Percentiles rank a stretch among this genome's conserved stretches.
These are phyloP conservation scores for Cerioporus squamosus DNA, from an alignment of 1,284 basidiomycete species.

Conservation along the genomic window DNA sequence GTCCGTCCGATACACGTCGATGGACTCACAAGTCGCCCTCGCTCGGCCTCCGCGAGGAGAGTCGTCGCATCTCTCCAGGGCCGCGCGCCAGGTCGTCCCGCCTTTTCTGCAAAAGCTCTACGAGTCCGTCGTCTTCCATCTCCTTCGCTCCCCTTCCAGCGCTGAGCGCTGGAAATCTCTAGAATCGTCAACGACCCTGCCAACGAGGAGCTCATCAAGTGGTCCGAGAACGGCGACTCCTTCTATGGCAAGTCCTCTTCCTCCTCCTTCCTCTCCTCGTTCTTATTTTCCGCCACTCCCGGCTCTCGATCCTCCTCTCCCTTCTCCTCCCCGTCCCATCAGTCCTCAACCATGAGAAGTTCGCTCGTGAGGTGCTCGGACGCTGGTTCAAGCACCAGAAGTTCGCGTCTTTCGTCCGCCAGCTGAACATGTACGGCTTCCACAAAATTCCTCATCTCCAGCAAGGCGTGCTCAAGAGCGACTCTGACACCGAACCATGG, in stretches of 20 bases:
- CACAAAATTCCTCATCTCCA: slow-evolving; percentile 96
- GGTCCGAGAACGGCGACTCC: slow-evolving; percentile 88
- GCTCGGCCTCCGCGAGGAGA: slow-evolving; percentile 48
- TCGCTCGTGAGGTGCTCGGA: slow-evolving; percentile 89
- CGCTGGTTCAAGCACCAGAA: slow-evolving; percentile 97
- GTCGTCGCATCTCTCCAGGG: slow-evolving; percentile 51
- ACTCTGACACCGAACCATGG: slow-evolving; percentile 88
- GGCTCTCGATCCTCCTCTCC: background rate
- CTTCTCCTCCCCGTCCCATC: slow-evolving; percentile 10
- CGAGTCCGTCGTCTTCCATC: slow-evolving; percentile 54
- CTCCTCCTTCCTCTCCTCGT: slow-evolving; percentile 5
- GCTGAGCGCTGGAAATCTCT: slow-evolving; percentile 5
- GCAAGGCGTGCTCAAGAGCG: slow-evolving; percentile 88
- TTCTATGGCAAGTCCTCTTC: slow-evolving; percentile 37
- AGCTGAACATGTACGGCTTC: slow-evolving; percentile 98
- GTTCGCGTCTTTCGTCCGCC: slow-evolving; percentile 93
- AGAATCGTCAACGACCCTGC: slow-evolving; percentile 92
- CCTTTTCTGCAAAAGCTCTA: slow-evolving; percentile 94
- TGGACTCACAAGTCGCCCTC: slow-evolving; percentile 55
- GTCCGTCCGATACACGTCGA: slow-evolving; percentile 30
- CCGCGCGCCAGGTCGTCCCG: slow-evolving; percentile 66
- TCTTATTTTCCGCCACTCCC: background rate
- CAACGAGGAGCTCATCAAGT: slow-evolving; percentile 86
- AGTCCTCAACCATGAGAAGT: slow-evolving; percentile 95
- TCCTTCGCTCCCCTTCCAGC: slow-evolving; percentile 13